Conservation (phyloP, 2,329 filamentous ascomycete species). For the Rugonectria rugulosa region DNA sequence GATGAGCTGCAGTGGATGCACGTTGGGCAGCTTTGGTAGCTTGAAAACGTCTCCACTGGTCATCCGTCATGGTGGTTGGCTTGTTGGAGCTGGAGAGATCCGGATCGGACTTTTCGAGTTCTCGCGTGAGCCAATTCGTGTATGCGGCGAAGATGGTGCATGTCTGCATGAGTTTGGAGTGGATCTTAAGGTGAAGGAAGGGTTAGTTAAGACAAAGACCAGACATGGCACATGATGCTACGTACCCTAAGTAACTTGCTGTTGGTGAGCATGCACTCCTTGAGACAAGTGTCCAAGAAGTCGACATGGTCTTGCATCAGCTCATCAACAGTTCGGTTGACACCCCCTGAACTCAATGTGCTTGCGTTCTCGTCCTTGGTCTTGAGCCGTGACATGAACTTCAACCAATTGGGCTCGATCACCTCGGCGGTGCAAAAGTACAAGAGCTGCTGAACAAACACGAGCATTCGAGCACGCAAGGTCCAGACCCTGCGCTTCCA, state of each 20-base stretch:
- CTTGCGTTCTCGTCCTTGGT: conserved; percentile 56
- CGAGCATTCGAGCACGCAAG: conserved; percentile 89
- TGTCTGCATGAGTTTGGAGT: conserved; percentile 95
- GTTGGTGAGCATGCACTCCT: conserved; percentile 99
- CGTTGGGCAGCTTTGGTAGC: conserved; percentile 53
- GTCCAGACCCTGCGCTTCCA: conserved; percentile 97
- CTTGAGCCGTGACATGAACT: conserved; percentile 87
- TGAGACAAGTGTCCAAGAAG: conserved; percentile 95
- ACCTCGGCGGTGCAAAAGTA: conserved; percentile 98
- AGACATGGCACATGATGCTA: conserved; percentile 16
- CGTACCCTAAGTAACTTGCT: conserved; percentile 88
- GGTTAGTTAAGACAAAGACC: conserved; percentile 22
- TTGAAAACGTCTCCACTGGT: conserved; percentile 68
- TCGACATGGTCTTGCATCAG: conserved; percentile 99
- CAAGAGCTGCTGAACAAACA: conserved; percentile 94
- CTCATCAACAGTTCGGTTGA: conserved; percentile 85
- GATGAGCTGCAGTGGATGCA: conserved; percentile 40
- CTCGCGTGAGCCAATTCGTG: conserved; percentile 84
- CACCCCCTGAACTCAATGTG: conserved; percentile 40
- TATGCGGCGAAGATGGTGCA: conserved; percentile 94
- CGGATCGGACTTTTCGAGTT: conserved; percentile 83
- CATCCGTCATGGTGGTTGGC: conserved; percentile 65
- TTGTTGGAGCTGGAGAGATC: conserved; percentile 71
- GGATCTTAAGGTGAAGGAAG: conserved; percentile 70
- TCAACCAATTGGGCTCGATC: conserved; percentile 96